phyloP scores from a whole-genome alignment of 257 asterid genomes.

The Nicotiana knightiana region DNA sequence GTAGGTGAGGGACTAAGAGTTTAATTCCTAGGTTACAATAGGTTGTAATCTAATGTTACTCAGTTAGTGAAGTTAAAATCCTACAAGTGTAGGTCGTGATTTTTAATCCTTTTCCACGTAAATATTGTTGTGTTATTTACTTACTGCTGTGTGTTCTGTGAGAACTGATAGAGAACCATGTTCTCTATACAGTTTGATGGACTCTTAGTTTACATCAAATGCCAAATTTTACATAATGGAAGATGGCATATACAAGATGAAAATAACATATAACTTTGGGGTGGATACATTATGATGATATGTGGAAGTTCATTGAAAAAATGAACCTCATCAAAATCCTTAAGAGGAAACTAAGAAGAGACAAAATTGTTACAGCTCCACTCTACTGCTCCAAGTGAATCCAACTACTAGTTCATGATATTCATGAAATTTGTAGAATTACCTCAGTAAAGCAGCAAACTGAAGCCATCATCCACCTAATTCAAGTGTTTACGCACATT shows the following conservation, averaged over 20 bases:
- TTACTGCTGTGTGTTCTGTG: too few relatives aligned
- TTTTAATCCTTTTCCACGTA: too few relatives aligned
- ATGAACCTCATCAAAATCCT: neutral
- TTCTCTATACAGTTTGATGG: too few relatives aligned
- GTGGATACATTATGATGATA: neutral
- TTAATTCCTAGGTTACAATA: too few relatives aligned
- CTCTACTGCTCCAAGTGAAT: neutral
- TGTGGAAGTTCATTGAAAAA: neutral
- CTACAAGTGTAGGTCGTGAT: too few relatives aligned
- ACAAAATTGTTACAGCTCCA: neutral
- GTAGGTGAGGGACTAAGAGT: too few relatives aligned
- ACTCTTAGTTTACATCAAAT: neutral
- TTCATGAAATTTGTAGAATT: conserved; percentile 1
- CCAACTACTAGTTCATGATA: neutral
- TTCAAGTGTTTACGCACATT: conserved; percentile 29
- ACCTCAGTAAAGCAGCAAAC: neutral
- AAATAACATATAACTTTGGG: neutral
- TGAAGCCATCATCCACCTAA: conserved; percentile 4
- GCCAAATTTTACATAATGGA: neutral
- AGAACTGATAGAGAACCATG: too few relatives aligned
- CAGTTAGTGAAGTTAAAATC: too few relatives aligned
- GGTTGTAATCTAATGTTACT: too few relatives aligned
- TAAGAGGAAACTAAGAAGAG: neutral
- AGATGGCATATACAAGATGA: neutral
- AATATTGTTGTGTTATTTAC: too few relatives aligned